Evolutionary conservation across 169 alveolate genomes (phyloP), one percentile per base, ranked within the genome.

Genomic region (Eimeria praecox): DNA sequence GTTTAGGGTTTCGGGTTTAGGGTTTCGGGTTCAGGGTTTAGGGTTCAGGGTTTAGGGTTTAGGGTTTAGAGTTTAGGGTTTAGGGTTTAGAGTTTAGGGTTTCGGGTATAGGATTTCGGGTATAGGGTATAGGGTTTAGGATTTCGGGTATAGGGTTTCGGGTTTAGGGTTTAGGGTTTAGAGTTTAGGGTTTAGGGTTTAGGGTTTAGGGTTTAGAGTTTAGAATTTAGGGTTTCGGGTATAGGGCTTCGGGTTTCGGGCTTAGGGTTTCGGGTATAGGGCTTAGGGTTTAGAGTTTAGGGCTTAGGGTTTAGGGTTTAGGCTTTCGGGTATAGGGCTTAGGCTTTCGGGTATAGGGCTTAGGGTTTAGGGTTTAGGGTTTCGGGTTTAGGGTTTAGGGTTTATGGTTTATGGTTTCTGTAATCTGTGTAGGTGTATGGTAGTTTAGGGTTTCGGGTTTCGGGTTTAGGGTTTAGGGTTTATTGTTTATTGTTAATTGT

Each of bases 131-230:
- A n/a, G n/a, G n/a, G n/a, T n/a, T n/a, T n/a, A n/a, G n/a, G n/a
- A n/a, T n/a, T n/a, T n/a, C n/a, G n/a, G n/a, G n/a, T n/a, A n/a
- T n/a, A n/a, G n/a, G n/a, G n/a, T n/a, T n/a, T n/a, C n/a, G n/a
- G n/a, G n/a, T n/a, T n/a, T n/a, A n/a, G n/a, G n/a, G n/a, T n/a
- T n/a, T n/a, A n/a, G n/a, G n/a, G n/a, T n/a, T n/a, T n/a, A n/a
- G n/a, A n/a, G n/a, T n/a, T n/a, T n/a, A n/a, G n/a, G n/a, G n/a
- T n/a, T n/a, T n/a, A n/a, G n/a, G n/a, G n/a, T n/a, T n/a, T n/a
- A n/a, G 97, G 92, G 95, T 92, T 77, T 96, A 97, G 94, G 94
- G 66, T 62, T 73, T 73, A 73, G 85, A 46, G 85, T 73, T 73
- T 73, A 73, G 85, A 46, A 46, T 73, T 73, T 73, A 87, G 83